Evolutionary conservation across 1,284 basidiomycete species (phyloP).

Genomic region (Moesziomyces parantarcticus): DNA sequence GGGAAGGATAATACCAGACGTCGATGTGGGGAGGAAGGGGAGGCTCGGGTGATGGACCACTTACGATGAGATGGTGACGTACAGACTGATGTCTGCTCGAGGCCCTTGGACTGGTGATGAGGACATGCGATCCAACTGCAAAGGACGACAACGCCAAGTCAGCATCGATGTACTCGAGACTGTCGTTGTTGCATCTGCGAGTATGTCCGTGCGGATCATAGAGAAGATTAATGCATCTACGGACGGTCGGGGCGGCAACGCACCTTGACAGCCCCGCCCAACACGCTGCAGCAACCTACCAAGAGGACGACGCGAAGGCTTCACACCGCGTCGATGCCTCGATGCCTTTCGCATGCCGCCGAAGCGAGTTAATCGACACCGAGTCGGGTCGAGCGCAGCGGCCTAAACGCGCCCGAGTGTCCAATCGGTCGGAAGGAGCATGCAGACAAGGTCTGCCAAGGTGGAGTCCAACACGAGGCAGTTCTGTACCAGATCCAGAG

Average conservation of each 20-base stretch:
- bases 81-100: too few species aligned
- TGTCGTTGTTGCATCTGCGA: too few species aligned
- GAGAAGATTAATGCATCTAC: constrained; percentile 57
- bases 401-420: constrained; percentile 32
- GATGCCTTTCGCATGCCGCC: constrained; percentile 50
- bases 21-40: too few species aligned
- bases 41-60: too few species aligned
- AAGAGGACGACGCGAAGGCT: constrained; percentile 42
- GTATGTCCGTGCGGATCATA: constrained; percentile 27
- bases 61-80: too few species aligned
- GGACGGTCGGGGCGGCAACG: constrained; percentile 44
- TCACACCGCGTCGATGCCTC: constrained; percentile 26
- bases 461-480: constrained; percentile 23
- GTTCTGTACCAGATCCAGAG: constrained; percentile 9
- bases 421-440: constrained; percentile 3
- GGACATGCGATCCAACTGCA: too few species aligned
- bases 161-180: too few species aligned
- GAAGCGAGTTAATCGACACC: constrained; percentile 48
- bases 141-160: too few species aligned
- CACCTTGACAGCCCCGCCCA: constrained; percentile 19
- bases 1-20: not conserved
- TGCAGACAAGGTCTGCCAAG: constrained; percentile 17
- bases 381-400: constrained; percentile 17
- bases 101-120: too few species aligned
- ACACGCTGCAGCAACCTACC: constrained; percentile 7